Base-by-base conservation (phyloP, 2,329 filamentous ascomycete genomes). In the Metarhizium robertsii region DNA sequence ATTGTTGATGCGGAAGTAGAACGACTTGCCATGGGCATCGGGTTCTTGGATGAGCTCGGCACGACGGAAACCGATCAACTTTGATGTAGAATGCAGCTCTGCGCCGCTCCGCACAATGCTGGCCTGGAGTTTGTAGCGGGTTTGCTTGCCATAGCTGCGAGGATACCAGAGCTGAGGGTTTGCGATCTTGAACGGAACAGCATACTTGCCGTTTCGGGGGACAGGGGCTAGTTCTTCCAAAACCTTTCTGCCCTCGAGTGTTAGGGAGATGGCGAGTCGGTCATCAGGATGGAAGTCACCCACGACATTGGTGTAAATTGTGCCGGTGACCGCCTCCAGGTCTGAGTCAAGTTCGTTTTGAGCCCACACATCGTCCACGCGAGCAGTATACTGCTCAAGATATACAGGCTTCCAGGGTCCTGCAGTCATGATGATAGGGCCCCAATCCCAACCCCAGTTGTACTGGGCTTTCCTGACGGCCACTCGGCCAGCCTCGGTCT, bases 361-460 rank as follows among this genome's bases (percentile, higher is more conserved):
- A 1, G 73, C 67, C 59, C 77, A 78, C 3, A 90, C 68, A 61
- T 89, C 82, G 0, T 79, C 73, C 5, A 91, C 69, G 16, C 79
- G 74, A 8, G 76, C 74, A 45, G 72, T 66, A 57, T 86, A 90
- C 0, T 78, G 76, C 66, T 92, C 86, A 2, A 91, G 67, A 13
- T 76, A 76, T 2, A 90, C 76, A 2, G 83, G 79, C 58, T 80
- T 79, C 86, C 87, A 91, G 2, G 83, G 80, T 0, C 84, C 84
- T 8, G 76, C 78, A 0, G 82, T 84, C 66, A 83, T 76, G 53
- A 86, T 61, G 6, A 84, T 75, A 1, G 84, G 84, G 0, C 84
- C 85, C 85, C 84, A 87, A 62, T 88, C 84, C 84, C 84, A 88
- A 4, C 85, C 83, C 82, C 82, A 88, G 61, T 86, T 80, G 61